Evolutionary conservation across 768 basidiomycete species (phyloP), one percentile per base, ranked within the genome.

Genomic region (Serendipita sp.): DNA sequence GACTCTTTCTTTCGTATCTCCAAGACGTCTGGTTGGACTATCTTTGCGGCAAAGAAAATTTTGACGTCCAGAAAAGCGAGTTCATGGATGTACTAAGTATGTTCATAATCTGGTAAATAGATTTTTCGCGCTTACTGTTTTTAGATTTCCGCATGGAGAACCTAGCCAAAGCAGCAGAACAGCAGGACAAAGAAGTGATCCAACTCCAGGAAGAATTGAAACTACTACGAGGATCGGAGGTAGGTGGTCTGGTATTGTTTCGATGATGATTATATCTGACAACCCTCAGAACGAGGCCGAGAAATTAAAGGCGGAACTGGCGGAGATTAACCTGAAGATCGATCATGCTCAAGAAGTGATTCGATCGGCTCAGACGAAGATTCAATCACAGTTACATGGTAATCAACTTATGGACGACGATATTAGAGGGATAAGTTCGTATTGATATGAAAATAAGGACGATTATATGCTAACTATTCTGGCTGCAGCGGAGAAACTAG

Each of bases 1-100:
- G 33, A 37, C 13, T 2, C 6, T 53, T 34, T 31, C 6, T 27
- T 55, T 34, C 55, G 67, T 62, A 64, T 11, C 18, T 44, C 40
- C 62, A 44, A 18, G n/a, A 63, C 85, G 85, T 79, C 85, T 10
- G 85, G 84, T 16, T 75, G 87, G 2, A 76, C 80, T 62, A 81
- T 85, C 66, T 76, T 88, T 23, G 77, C 83, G 69, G 80, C 46
- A 82, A 85, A 65, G 79, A 80, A 2, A 76, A 83, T 45, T 78
- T 91, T 53, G 81, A 81, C 66, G 79, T 79, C 27, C 92, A 96
- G 72, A 79, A 82, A 70, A 80, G 86, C 65, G 92, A 91, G 72
- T 86, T 90, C 67, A 83, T 84, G 68, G 83, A 84, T 66, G 85
- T 87, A 64, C 77, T 90, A 2, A 79, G 83, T 60, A 34, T n/a